Evolutionary conservation across 805 yeast genomes (phyloP), one percentile per base, ranked within the genome.

Genomic region (Candida qinlingensis): DNA sequence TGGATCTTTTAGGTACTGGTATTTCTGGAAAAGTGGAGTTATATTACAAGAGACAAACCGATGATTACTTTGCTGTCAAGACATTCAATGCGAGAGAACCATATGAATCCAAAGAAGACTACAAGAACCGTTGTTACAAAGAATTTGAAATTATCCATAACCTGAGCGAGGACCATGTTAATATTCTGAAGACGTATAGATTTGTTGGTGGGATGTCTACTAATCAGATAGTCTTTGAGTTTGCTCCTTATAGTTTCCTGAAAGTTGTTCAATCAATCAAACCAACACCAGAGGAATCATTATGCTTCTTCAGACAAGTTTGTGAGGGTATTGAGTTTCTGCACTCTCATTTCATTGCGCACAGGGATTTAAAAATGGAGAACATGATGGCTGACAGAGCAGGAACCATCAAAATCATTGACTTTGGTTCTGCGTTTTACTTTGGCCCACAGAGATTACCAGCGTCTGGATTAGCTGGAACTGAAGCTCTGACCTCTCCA

Each of bases 401-500:
- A 10, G 97, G 97, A 1, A 76, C 85, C 6, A 72, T 92, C 42
- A 92, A 92, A 67, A 65, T 92, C 46, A 87, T 92, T 49, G 98
- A 92, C 68, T 92, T 91, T 66, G 98, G 98, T 7, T 81, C 94
- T 6, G 94, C 97, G 0, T 85, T 85, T 19, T 80, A 81, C 67
- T 80, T 75, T 54, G 77, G 77, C 34, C 61, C 68, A 6, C 73
- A 74, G 42, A 73, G 77, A 25, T 76, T 80, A 7, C 67, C 72
- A 44, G 90, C 96, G 0, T 74, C 76, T 19, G 98, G 98, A 2
- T 75, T 89, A 9, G 95, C 89, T 8, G 98, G 99, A 6, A 85
- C 96, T 2, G 97, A 91, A 64, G 96, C 96, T 1, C 87, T 92
- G 60, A 71, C 90, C 48, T 91, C 97, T 0, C 98, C 98, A 0